A percentile compares a stretch with the other conserved stretches of the same genome.
These are phyloP conservation scores for Chalciporus pseudorubinellus DNA, from an alignment of 768 basidiomycete genomes.

Conservation along the genomic window DNA sequence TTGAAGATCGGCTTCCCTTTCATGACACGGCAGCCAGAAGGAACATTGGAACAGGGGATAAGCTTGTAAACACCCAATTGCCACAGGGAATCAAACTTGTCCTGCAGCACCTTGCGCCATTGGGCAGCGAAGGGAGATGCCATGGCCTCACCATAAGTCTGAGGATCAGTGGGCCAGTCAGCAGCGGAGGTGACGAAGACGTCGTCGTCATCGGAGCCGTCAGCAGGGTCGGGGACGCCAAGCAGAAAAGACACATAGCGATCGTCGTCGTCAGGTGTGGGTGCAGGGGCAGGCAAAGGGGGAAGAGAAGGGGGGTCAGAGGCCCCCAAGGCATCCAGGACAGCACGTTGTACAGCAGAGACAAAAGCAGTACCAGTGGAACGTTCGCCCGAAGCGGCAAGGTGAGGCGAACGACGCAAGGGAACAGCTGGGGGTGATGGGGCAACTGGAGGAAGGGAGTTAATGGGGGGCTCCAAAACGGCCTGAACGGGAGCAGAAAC, in stretches of 20 bases:
- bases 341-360: no score
- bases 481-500: constrained; percentile 11
- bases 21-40: constrained; percentile 21
- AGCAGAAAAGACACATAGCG: background rate
- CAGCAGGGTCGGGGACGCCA: no score
- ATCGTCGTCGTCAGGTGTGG: background rate
- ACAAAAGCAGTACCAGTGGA: no score
- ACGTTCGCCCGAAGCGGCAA: no score
- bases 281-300: background rate
- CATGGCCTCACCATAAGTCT: constrained; percentile 19
- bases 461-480: no score
- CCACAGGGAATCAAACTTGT: constrained; percentile 18
- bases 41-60: constrained; percentile 15
- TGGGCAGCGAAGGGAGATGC: constrained; percentile 7
- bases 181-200: no score
- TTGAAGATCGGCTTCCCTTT: constrained; percentile 27
- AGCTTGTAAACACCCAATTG: constrained; percentile 19
- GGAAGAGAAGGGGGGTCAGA: background rate
- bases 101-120: constrained; percentile 22
- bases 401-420: no score
- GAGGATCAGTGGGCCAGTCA: constrained; percentile 13
- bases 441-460: no score
- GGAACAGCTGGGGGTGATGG: no score
- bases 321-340: no score
- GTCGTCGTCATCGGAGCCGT: no score